Conservation (phyloP, 2,329 filamentous ascomycete species). For the Beauveria scarabaeidicola region DNA sequence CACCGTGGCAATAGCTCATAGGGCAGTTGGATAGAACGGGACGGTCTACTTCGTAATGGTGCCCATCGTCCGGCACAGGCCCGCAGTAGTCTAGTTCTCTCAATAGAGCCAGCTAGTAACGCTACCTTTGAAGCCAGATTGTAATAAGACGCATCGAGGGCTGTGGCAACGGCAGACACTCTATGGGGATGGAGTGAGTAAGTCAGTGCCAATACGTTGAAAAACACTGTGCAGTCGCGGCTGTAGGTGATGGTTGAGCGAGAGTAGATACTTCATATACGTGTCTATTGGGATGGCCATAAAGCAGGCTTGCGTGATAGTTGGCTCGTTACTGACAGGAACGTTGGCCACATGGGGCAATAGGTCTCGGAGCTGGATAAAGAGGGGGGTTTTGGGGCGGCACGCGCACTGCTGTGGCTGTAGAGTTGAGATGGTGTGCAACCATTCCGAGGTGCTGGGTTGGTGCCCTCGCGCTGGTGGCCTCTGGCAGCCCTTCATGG, state of each 20-base stretch:
- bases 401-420: slow-evolving; percentile 1
- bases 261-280: not conserved
- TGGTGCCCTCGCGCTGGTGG: not conserved
- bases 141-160: not conserved
- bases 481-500: not conserved
- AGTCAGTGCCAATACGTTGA: not conserved
- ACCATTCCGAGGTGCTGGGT: slow-evolving; percentile 5
- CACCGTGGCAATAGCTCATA: not conserved
- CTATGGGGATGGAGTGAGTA: not conserved
- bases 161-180: not conserved
- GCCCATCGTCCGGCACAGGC: not conserved
- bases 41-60: not conserved
- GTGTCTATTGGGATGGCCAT: not conserved
- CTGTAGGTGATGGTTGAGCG: not conserved
- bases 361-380: not conserved
- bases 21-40: not conserved
- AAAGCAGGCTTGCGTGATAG: not conserved
- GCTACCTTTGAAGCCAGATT: not conserved
- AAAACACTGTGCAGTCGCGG: not conserved
- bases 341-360: not conserved
- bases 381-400: slow-evolving; percentile 1
- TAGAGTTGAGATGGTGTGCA: not conserved
- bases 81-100: slow-evolving; percentile 2
- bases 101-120: not conserved
- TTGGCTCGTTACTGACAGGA: not conserved